Percentiles rank a stretch among this genome's conserved stretches.
Evolutionary conservation across 257 asterid species (phyloP).

Genomic region (Solanum arcanum): DNA sequence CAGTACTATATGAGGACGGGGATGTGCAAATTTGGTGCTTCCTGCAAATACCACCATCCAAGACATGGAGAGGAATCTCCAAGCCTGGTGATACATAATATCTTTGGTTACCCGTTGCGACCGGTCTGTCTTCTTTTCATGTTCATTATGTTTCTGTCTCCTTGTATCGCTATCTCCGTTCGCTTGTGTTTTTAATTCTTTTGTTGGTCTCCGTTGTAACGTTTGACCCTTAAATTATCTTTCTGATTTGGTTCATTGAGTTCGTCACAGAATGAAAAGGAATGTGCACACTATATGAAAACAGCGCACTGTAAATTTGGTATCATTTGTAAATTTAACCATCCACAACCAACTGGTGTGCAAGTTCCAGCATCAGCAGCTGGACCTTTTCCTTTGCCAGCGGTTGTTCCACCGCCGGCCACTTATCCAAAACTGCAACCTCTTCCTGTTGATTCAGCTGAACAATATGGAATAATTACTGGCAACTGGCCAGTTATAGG

Average conservation of each 20-base stretch:
- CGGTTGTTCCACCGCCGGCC: not conserved
- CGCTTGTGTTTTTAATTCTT: not conserved
- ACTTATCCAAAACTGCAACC: slow-evolving; percentile 15
- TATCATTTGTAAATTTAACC: slow-evolving; percentile 63
- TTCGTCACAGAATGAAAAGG: slow-evolving; percentile 60
- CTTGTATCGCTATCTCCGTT: not conserved
- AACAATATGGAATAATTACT: slow-evolving; percentile 49
- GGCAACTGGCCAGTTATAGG: slow-evolving; percentile 59
- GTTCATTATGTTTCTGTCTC: not conserved
- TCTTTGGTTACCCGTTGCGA: slow-evolving; percentile 9
- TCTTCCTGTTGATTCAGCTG: slow-evolving; percentile 44
- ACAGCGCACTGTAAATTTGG: slow-evolving; percentile 78
- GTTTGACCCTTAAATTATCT: not conserved
- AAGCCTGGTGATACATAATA: slow-evolving; percentile 20
- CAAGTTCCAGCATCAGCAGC: slow-evolving; percentile 20
- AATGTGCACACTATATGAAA: slow-evolving; percentile 52
- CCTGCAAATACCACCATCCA: slow-evolving; percentile 85
- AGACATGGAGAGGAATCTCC: slow-evolving; percentile 49
- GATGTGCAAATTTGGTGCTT: slow-evolving; percentile 58
- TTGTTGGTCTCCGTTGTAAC: not conserved
- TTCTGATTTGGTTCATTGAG: slow-evolving; percentile 9
- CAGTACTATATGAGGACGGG: slow-evolving; percentile 77
- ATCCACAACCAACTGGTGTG: slow-evolving; percentile 52
- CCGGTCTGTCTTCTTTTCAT: slow-evolving; percentile 5
- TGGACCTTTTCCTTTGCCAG: slow-evolving; percentile 24